phyloP scores from a whole-genome alignment of 371 early-diverging fungal genomes.

The Mortierella sp. region DNA sequence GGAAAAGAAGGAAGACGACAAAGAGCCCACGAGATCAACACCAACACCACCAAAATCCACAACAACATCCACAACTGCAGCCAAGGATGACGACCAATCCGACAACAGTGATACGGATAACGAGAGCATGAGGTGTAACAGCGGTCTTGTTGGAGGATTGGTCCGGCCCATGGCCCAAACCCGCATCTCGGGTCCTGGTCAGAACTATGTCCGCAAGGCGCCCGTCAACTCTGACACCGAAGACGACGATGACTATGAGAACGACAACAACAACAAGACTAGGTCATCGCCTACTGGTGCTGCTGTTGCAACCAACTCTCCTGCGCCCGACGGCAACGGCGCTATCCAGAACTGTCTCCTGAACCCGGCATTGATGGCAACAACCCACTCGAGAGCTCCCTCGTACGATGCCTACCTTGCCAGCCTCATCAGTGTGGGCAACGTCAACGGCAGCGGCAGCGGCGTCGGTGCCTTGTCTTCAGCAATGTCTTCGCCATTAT shows the following conservation, averaged over 20 bases:
- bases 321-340: not conserved
- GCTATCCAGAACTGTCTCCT: not conserved
- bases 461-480: not conserved
- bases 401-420: not conserved
- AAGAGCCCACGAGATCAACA: not conserved
- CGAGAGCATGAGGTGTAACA: constrained; percentile 2
- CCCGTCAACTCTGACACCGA: constrained; percentile 50
- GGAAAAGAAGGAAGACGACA: constrained; percentile 11
- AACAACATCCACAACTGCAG: not conserved
- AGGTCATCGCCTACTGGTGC: not conserved
- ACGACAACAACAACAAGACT: not conserved
- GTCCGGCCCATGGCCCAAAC: constrained; percentile 15
- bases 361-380: not conserved
- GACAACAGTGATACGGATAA: constrained; percentile 18
- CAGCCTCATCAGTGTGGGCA: too few species aligned
- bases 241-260: constrained; percentile 21
- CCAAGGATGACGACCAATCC: not conserved
- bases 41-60: not conserved
- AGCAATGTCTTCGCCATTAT: not conserved
- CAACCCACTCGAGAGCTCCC: not conserved
- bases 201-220: constrained; percentile 48
- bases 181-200: constrained; percentile 37
- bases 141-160: constrained; percentile 8
- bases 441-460: not conserved
- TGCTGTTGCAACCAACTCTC: not conserved